Evolutionary conservation across 192 early-diverging fungal species (phyloP), one percentile per base, ranked within the genome.

Genomic region (Backusella liffmaniae): DNA sequence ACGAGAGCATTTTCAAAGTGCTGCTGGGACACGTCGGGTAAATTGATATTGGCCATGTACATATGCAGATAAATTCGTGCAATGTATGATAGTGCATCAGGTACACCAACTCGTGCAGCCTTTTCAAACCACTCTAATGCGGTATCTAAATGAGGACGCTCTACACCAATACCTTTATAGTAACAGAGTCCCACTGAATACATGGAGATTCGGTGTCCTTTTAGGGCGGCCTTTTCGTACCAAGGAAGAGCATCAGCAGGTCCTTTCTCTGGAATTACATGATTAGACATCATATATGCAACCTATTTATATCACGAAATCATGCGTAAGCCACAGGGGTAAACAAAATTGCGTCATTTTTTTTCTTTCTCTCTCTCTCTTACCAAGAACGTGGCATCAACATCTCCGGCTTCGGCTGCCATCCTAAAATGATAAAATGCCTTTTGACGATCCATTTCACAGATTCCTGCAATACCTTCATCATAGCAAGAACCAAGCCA

Each of bases 401-500:
- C 5, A 72, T 83, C 82, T 1, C 78, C 81, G 36, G 26, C 23
- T 21, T 73, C 56, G 16, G 81, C 81, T 37, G 77, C 74, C 30
- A 62, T 68, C 23, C 35, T 56, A 51, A 76, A 82, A 44, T 79
- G 77, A 10, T 82, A 35, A 39, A 82, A 82, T 12, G 81, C 81
- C 32, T 72, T 75, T 26, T 44, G 34, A 30, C 79, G 67, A 73
- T 82, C 74, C 49, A 42, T 74, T 10, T 75, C 71, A 56, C 71
- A 73, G 13, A 72, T 42, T 18, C 59, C 81, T 32, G 32, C 18
- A 49, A 79, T 72, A 8, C 81, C 81, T 73, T 82, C 81, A 76
- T 82, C 73, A 66, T 82, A 82, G 21, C 77, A 79, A 41, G 77
- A 72, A 35, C 70, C 81, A 21, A 82, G 67, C 81, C 81, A 82